phyloP scores from a whole-genome alignment of 2,329 filamentous ascomycete genomes.

The Cordyceps tenuipes region DNA sequence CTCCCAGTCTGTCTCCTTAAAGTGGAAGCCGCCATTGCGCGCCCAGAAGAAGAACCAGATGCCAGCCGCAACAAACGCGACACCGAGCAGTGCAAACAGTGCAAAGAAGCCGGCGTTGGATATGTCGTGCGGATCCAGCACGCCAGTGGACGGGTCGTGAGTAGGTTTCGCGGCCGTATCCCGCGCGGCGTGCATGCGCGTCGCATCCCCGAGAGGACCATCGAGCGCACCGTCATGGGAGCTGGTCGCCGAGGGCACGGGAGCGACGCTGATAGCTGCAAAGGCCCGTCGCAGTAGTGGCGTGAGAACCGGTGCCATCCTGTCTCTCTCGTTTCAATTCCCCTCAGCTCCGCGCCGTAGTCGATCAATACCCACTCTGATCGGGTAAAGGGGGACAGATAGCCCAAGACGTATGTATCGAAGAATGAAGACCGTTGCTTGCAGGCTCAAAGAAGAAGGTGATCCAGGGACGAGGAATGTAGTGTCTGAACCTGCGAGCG shows the following conservation, averaged over 20 bases:
- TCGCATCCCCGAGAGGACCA: constrained; percentile 20
- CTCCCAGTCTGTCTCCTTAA: constrained; percentile 83
- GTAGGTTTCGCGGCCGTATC: constrained; percentile 23
- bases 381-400: neutral
- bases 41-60: constrained; percentile 99
- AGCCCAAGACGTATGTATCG: neutral
- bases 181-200: constrained; percentile 34
- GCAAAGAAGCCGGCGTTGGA: constrained; percentile 69
- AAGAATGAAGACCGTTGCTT: neutral
- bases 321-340: neutral
- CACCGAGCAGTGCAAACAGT: constrained; percentile 77
- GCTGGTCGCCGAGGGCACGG: neutral
- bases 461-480: neutral
- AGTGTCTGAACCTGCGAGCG: neutral
- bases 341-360: neutral
- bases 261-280: neutral
- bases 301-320: constrained; percentile 8
- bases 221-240: neutral
- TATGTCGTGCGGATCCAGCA: constrained; percentile 46
- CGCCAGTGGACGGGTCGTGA: constrained; percentile 36
- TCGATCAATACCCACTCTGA: neutral
- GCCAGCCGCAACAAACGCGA: constrained; percentile 60
- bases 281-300: constrained; percentile 4
- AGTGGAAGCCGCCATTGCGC: constrained; percentile 89
- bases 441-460: neutral